Conservation (phyloP, 371 early-diverging fungal species). For the Mortierella sp. region DNA sequence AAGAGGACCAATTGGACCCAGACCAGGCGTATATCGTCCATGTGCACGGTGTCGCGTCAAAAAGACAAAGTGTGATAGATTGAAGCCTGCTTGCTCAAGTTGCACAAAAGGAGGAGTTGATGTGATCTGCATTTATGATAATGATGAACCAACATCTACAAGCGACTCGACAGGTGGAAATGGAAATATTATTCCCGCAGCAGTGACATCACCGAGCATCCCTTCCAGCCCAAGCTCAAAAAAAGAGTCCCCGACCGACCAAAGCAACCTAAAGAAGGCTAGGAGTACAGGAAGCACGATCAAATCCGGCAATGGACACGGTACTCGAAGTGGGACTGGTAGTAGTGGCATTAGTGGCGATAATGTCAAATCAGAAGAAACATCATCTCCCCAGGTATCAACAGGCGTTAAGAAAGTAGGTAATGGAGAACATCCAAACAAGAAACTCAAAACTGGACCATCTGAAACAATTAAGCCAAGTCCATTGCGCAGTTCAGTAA, state of each 20-base stretch:
- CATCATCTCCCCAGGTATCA: not conserved
- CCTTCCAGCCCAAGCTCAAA: not conserved
- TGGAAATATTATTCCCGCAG: not conserved
- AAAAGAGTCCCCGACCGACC: not conserved
- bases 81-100: slow-evolving; percentile 44
- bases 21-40: slow-evolving; percentile 51
- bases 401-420: not conserved
- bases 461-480: slow-evolving; percentile 23
- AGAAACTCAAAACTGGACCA: slow-evolving; percentile 25
- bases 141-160: slow-evolving; percentile 35
- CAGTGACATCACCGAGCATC: not conserved
- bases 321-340: not conserved
- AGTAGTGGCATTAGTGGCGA: not conserved
- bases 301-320: not conserved
- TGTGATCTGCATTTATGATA: slow-evolving; percentile 47
- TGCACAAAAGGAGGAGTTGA: slow-evolving; percentile 39
- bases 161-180: not conserved
- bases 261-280: not conserved
- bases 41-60: slow-evolving; percentile 51
- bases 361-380: not conserved
- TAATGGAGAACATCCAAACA: slow-evolving; percentile 16
- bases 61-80: slow-evolving; percentile 50
- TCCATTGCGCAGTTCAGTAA: slow-evolving; percentile 31
- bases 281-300: not conserved
- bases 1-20: slow-evolving; percentile 35